A percentile compares a stretch with the other conserved stretches of the same genome.
phyloP scores from a whole-genome alignment of 352 stramenopile species.

The Chrysophaeum taylorii region DNA sequence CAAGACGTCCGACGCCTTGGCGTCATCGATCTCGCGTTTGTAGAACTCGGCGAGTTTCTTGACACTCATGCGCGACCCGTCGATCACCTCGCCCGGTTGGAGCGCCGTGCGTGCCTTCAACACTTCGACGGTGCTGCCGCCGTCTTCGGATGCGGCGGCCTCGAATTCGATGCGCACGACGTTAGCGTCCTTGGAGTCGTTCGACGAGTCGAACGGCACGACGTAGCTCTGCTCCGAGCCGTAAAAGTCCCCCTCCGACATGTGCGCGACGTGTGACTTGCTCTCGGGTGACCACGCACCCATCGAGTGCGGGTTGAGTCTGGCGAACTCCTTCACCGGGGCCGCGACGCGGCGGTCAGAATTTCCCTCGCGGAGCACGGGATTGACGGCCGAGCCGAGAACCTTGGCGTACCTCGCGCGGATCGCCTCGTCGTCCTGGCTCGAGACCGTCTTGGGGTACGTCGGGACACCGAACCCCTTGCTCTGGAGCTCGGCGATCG shows the following conservation, averaged over 20 bases:
- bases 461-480: slow-evolving; percentile 62
- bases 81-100: slow-evolving; percentile 54
- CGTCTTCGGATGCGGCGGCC: slow-evolving; percentile 33
- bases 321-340: slow-evolving; percentile 61
- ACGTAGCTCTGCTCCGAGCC: slow-evolving; percentile 40
- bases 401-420: slow-evolving; percentile 45
- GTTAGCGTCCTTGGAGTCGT: slow-evolving; percentile 33
- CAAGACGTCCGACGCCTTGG: slow-evolving; percentile 23
- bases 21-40: slow-evolving; percentile 23
- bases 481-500: slow-evolving; percentile 50
- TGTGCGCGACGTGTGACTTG: slow-evolving; percentile 56
- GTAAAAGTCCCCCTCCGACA: slow-evolving; percentile 61
- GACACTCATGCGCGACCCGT: slow-evolving; percentile 47
- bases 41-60: slow-evolving; percentile 31
- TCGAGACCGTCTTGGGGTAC: slow-evolving; percentile 51
- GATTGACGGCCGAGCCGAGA: slow-evolving; percentile 58
- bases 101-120: slow-evolving; percentile 49
- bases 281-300: slow-evolving; percentile 42
- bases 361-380: slow-evolving; percentile 60
- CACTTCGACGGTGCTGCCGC: slow-evolving; percentile 31
- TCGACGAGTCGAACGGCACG: not conserved
- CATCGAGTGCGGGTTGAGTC: slow-evolving; percentile 61
- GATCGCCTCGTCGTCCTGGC: slow-evolving; percentile 42
- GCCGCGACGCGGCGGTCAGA: slow-evolving; percentile 52
- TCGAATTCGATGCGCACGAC: slow-evolving; percentile 49